Evolutionary conservation across 768 basidiomycete genomes (phyloP), one percentile per base, ranked within the genome.

Genomic region (Serendipita sp.): DNA sequence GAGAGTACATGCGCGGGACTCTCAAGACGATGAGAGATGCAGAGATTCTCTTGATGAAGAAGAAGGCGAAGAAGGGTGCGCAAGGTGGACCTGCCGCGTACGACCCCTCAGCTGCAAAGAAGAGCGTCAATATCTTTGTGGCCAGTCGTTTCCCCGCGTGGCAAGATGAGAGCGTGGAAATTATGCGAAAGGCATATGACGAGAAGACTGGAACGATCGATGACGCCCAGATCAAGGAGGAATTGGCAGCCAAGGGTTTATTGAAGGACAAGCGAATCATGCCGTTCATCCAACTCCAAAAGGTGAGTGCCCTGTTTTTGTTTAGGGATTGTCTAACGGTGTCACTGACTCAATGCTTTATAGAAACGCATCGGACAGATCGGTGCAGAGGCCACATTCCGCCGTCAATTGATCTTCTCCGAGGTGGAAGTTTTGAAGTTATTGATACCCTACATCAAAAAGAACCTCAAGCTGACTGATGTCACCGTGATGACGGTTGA

Each of bases 251-350:
- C 72, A 80, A 78, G 23, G 92, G 90, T 3, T 72, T 97, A 73
- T 85, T 93, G 76, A 97, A 96, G 80, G 92, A 98, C 76, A 98
- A 98, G 78, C 83, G 85, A 47, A 81, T 81, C 46, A 98, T 97
- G 95, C 94, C 94, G 3, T 97, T 95, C 76, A 83, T 93, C 52
- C 89, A 95, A 66, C 76, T 80, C 35, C 89, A 97, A 85, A 94
- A 96, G 85, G 95, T 93, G 63, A 3, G n/a, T 3, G 45, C 54
- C 46, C 65, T 18, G 23, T 52, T 8, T 41, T 41, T 13, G 7
- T 41, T 41, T 13, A 41, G 5, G 13, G 5, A 13, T 41, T 2
- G 34, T 4, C 16, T 18, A 16, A 7, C 38, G 13, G 38, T 34
- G 28, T 34, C 44, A 13, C 60, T 38, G 56, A 60, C 45, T 38